Conservation (phyloP, 2,329 filamentous ascomycete genomes). For the Talaromyces pinophilus region DNA sequence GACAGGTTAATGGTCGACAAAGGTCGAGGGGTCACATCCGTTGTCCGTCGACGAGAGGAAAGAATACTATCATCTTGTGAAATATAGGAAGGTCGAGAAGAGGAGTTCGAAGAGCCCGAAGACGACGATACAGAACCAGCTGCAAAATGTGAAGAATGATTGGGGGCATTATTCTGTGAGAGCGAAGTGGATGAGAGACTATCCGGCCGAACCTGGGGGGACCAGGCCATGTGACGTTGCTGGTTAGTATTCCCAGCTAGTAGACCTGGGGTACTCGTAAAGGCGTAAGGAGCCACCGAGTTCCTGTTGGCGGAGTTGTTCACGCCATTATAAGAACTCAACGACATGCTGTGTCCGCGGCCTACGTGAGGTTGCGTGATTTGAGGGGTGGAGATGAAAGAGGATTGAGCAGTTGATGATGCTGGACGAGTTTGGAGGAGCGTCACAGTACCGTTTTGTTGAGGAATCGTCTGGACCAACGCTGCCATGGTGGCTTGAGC, state of each 20-base stretch:
- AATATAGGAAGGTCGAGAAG: slow-evolving; percentile 46
- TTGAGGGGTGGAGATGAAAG: slow-evolving; percentile 48
- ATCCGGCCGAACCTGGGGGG: slow-evolving; percentile 40
- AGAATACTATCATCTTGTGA: slow-evolving; percentile 55
- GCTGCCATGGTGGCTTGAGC: slow-evolving; percentile 69
- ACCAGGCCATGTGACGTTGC: slow-evolving; percentile 54
- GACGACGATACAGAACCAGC: slow-evolving; percentile 58
- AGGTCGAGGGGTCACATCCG: slow-evolving; percentile 43
- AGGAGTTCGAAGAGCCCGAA: slow-evolving; percentile 51
- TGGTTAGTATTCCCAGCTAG: slow-evolving; percentile 53
- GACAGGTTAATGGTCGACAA: slow-evolving; percentile 54
- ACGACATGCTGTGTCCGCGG: slow-evolving; percentile 43
- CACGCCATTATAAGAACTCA: slow-evolving; percentile 45
- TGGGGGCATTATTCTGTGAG: slow-evolving; percentile 50
- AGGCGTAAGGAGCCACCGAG: slow-evolving; percentile 75
- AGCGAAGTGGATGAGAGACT: slow-evolving; percentile 40
- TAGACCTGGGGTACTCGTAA: slow-evolving; percentile 69
- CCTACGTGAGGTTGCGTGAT: slow-evolving; percentile 42
- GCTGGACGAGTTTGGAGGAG: slow-evolving; percentile 72
- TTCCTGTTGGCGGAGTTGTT: slow-evolving; percentile 47
- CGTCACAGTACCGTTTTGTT: slow-evolving; percentile 67
- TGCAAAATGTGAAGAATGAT: slow-evolving; percentile 49
- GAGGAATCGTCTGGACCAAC: slow-evolving; percentile 77
- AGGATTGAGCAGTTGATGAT: slow-evolving; percentile 59
- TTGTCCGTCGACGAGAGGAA: slow-evolving; percentile 41